These are phyloP conservation scores for Didymellaceae sp. DNA, from an alignment of 2,329 filamentous ascomycete genomes.

Conservation along the genomic window DNA sequence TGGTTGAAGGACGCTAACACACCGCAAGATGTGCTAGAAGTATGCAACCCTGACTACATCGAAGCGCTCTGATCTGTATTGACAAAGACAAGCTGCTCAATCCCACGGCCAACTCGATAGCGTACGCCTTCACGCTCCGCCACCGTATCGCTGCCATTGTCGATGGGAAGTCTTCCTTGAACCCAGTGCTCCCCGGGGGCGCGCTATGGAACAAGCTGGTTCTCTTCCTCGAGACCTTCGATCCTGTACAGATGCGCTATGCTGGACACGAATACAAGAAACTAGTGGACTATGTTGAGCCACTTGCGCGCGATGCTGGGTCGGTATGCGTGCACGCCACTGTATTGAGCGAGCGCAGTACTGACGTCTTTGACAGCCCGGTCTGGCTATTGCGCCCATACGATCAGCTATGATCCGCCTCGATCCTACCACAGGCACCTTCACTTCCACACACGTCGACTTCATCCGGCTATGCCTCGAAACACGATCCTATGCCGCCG, in stretches of 20 bases:
- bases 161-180: conserved; percentile 49
- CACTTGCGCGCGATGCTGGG: conserved; percentile 39
- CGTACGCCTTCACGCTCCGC: conserved; percentile 63
- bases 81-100: conserved; percentile 53
- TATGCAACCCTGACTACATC: conserved; percentile 17
- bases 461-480: conserved; percentile 65
- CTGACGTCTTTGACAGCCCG: conserved; percentile 31
- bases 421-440: conserved; percentile 69
- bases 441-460: conserved; percentile 68
- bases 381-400: conserved; percentile 48
- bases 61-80: conserved; percentile 2
- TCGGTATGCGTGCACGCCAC: conserved; percentile 35
- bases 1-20: conserved; percentile 49
- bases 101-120: conserved; percentile 64
- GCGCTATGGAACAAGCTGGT: conserved; percentile 58
- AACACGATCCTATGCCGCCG: conserved; percentile 60
- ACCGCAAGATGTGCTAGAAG: conserved; percentile 50
- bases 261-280: conserved; percentile 56
- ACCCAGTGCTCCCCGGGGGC: conserved; percentile 53
- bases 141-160: conserved; percentile 52
- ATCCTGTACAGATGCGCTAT: conserved; percentile 63
- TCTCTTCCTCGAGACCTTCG: conserved; percentile 57
- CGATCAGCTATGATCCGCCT: conserved; percentile 66
- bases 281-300: conserved; percentile 52
- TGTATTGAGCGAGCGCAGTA: not conserved